These are phyloP conservation scores for Linum usitatissimum DNA, from an alignment of 345 rosid species.

Conservation along the genomic window DNA sequence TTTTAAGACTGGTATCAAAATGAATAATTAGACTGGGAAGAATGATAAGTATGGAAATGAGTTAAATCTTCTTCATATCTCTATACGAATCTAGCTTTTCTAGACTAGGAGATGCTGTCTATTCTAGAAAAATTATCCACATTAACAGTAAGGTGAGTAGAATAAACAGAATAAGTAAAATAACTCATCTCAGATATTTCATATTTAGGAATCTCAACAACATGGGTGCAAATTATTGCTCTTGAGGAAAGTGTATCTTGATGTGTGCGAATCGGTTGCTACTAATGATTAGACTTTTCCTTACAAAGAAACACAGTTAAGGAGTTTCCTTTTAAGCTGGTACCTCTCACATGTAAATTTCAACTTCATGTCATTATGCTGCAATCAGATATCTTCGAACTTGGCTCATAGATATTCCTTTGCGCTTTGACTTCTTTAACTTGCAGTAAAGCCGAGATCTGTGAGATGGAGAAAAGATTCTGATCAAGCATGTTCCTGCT, in stretches of 20 bases:
- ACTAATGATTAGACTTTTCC: too few species aligned
- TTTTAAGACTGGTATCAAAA: neutral
- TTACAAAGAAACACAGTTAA: too few species aligned
- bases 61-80: too few species aligned
- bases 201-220: too few species aligned
- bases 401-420: constrained; percentile 12
- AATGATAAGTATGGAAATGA: too few species aligned
- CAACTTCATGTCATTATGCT: neutral
- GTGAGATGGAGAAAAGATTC: constrained; percentile 40
- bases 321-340: neutral
- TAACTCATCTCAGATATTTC: too few species aligned
- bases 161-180: too few species aligned
- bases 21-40: too few species aligned
- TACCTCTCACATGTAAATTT: too few species aligned
- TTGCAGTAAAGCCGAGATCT: constrained; percentile 46
- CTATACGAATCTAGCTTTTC: neutral
- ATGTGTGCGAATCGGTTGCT: neutral
- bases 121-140: too few species aligned
- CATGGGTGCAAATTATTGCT: neutral
- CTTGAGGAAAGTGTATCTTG: neutral
- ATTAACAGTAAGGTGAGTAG: too few species aligned
- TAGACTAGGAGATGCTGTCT: neutral
- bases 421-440: constrained; percentile 18
- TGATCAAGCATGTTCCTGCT: constrained; percentile 32
- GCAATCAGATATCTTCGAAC: neutral